These are phyloP conservation scores for Chaetomiaceae sp. DNA, from an alignment of 2,329 filamentous ascomycete species.

Conservation along the genomic window DNA sequence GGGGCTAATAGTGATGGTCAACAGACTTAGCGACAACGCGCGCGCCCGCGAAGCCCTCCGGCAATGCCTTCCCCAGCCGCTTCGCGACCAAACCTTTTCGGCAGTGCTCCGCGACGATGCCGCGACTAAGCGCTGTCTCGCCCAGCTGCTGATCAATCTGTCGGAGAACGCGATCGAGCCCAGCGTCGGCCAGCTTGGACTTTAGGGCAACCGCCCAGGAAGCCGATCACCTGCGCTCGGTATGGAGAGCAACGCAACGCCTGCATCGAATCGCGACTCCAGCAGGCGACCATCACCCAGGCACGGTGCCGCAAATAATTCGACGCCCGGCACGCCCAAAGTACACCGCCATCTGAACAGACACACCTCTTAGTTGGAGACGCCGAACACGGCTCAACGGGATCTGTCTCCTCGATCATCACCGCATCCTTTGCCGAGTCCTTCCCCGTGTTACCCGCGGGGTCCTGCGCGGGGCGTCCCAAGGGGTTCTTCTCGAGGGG, in stretches of 20 bases:
- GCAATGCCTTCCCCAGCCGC: constrained; percentile 94
- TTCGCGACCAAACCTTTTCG: constrained; percentile 96
- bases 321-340: not conserved
- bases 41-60: constrained; percentile 89
- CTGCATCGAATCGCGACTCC: not conserved
- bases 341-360: not conserved
- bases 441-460: no score
- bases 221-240: no score
- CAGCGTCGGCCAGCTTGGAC: constrained; percentile 27
- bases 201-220: constrained; percentile 14
- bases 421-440: no score
- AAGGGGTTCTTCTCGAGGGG: no score
- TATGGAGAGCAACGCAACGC: no score
- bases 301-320: no score
- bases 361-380: not conserved
- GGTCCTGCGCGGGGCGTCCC: no score
- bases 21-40: constrained; percentile 88
- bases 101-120: constrained; percentile 95
- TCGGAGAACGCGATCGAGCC: constrained; percentile 73
- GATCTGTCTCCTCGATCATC: no score
- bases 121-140: constrained; percentile 93
- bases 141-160: constrained; percentile 94
- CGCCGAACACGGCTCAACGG: no score
- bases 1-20: not conserved
- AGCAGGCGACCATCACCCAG: no score